Evolutionary conservation across 495 filamentous ascomycete species (phyloP), one percentile per base, ranked within the genome.

Genomic region (Xylaria palmicola): DNA sequence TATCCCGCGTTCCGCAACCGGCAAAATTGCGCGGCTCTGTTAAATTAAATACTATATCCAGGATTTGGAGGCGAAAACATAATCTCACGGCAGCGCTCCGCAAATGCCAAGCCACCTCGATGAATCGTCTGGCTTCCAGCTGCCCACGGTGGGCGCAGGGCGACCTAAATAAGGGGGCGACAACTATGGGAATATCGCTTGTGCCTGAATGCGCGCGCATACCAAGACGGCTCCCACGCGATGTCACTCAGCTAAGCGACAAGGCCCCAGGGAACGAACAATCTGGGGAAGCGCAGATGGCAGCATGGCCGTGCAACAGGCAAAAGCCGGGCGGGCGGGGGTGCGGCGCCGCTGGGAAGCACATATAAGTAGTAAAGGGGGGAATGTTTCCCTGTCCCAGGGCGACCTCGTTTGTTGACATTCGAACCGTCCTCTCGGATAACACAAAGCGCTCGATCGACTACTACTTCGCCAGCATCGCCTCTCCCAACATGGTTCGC

Each of bases 401-500:
- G 49, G 19, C 55, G 48, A 30, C 17, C 30, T 58, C 43, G 41
- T 8, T 39, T 58, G 55, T 3, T 49, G n/a, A n/a, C 30, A 15
- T 49, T 13, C 49, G 30, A 37, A 58, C 39, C 55, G 37, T 39
- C 43, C 30, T 29, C 15, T 54, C 22, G 43, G 41, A 36, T 61
- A 61, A 43, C 58, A 53, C 56, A 60, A 65, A n/a, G n/a, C n/a
- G 52, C 43, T 40, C 12, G 37, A 50, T 50, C 49, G 54, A 58
- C 29, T 55, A 64, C 24, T 51, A 47, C 47, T 59, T 19, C 13
- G 12, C 24, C 44, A 22, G 29, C n/a, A 49, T 53, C 34, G 22
- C 22, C 36, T 61, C 52, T 43, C 2, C 36, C 59, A 71, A 53
- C 17, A 78, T 81, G 78, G 72, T 79, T 57, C 78, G 75, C 62